phyloP scores from a whole-genome alignment of 2,329 filamentous ascomycete genomes.

The Epichloe baconii region DNA sequence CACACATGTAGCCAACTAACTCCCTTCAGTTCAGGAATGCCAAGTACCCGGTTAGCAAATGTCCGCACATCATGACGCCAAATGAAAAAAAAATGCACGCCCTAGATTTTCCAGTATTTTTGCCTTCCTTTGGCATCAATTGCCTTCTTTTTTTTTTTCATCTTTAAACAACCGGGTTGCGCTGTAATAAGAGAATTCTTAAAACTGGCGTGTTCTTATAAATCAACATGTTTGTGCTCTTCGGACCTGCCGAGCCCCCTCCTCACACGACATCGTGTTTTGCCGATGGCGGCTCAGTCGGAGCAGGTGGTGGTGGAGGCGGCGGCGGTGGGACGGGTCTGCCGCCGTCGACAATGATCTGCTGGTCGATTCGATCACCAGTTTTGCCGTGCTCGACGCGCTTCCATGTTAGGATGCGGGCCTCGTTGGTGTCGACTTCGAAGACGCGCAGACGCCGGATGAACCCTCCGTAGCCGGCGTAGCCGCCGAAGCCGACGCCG shows the following conservation, averaged over 20 bases:
- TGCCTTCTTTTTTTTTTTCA: too few species aligned
- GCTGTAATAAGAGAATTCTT: neutral
- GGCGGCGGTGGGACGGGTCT: constrained; percentile 24
- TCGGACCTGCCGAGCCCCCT: too few species aligned
- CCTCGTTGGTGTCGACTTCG: constrained; percentile 85
- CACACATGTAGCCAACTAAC: too few species aligned
- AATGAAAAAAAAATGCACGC: too few species aligned
- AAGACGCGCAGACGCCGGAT: constrained; percentile 77
- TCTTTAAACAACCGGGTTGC: neutral
- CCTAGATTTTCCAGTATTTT: too few species aligned
- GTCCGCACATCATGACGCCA: too few species aligned
- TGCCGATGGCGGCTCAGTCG: constrained; percentile 1
- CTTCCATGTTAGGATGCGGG: constrained; percentile 84
- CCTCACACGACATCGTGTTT: constrained; percentile 2
- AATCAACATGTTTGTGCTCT: too few species aligned
- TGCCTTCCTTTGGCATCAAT: too few species aligned
- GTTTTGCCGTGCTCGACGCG: constrained; percentile 58
- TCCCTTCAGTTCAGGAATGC: too few species aligned
- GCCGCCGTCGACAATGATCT: constrained; percentile 54
- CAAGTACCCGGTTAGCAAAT: too few species aligned
- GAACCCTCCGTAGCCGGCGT: constrained; percentile 80
- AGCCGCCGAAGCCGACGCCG: constrained; percentile 83
- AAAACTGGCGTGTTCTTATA: too few species aligned
- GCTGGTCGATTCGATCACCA: constrained; percentile 42
- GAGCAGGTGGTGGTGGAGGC: constrained; percentile 6